A percentile compares a stretch with the other conserved stretches of the same genome.
Conservation (phyloP, 441 rosid species). For the Mallotus japonicus region DNA sequence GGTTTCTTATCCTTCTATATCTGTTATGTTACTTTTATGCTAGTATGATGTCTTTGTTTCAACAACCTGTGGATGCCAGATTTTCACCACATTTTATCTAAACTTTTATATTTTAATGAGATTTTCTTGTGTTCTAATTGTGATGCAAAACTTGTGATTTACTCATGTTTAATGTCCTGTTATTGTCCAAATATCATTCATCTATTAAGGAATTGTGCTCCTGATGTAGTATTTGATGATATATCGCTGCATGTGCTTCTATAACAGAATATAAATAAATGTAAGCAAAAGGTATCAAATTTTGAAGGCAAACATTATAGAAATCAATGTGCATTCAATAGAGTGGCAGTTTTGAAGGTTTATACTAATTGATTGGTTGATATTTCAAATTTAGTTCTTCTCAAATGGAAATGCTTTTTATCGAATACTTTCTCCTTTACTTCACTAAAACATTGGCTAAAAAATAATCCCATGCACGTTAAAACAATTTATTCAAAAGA, state of each 20-base stretch:
- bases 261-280: background rate
- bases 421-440: no score
- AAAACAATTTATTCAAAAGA: no score
- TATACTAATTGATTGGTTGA: background rate
- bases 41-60: conserved; percentile 2
- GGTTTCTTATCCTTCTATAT: conserved; percentile 43
- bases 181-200: background rate
- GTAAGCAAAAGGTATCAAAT: background rate
- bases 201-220: conserved; percentile 2
- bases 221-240: background rate
- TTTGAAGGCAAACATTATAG: background rate
- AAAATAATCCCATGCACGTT: no score
- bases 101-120: background rate
- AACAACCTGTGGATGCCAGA: background rate
- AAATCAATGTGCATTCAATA: background rate
- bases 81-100: background rate
- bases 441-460: no score
- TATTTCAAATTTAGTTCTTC: no score
- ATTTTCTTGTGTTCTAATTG: background rate
- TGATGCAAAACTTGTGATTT: background rate
- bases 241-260: background rate
- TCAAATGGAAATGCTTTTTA: no score
- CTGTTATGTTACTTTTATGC: conserved; percentile 17
- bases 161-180: background rate
- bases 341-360: background rate